Percentiles rank a stretch among this genome's conserved stretches.
phyloP scores from a whole-genome alignment of 768 basidiomycete species.

The Suillus placidus region DNA sequence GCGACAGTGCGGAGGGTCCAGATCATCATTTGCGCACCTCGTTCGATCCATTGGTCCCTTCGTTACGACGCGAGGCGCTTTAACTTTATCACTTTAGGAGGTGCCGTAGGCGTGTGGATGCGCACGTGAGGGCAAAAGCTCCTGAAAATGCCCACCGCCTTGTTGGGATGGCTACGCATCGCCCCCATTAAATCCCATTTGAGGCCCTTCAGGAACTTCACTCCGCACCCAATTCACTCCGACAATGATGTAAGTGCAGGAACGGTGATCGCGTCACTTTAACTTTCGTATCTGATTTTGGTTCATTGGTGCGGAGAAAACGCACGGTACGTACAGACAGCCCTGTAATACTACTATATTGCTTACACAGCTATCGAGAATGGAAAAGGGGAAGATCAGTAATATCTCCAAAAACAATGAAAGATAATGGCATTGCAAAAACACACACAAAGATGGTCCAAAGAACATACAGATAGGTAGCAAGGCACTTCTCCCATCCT shows the following conservation, averaged over 20 bases:
- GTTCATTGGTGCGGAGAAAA: constrained; percentile 1
- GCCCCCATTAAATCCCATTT: constrained; percentile 37
- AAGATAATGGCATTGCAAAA: no score
- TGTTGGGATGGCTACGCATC: constrained; percentile 40
- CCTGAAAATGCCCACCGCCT: constrained; percentile 16
- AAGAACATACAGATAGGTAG: neutral
- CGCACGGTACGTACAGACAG: constrained; percentile 1
- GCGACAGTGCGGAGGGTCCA: constrained; percentile 10
- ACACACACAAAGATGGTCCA: neutral
- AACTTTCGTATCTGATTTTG: neutral
- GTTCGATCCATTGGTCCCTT: neutral
- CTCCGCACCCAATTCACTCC: neutral
- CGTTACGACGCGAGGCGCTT: constrained; percentile 4
- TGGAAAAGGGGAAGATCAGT: constrained; percentile 6
- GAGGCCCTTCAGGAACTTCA: constrained; percentile 15
- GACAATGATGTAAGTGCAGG: constrained; percentile 9
- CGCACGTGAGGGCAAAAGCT: neutral
- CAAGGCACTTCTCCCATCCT: constrained; percentile 7
- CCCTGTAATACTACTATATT: neutral
- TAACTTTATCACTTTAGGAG: constrained; percentile 7
- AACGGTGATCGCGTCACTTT: constrained; percentile 9
- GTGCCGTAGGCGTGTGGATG: neutral
- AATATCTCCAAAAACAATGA: neutral
- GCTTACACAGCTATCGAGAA: constrained; percentile 1
- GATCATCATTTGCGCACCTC: constrained; percentile 4